phyloP scores from a whole-genome alignment of 495 filamentous ascomycete species.

The Xylaria venustula region DNA sequence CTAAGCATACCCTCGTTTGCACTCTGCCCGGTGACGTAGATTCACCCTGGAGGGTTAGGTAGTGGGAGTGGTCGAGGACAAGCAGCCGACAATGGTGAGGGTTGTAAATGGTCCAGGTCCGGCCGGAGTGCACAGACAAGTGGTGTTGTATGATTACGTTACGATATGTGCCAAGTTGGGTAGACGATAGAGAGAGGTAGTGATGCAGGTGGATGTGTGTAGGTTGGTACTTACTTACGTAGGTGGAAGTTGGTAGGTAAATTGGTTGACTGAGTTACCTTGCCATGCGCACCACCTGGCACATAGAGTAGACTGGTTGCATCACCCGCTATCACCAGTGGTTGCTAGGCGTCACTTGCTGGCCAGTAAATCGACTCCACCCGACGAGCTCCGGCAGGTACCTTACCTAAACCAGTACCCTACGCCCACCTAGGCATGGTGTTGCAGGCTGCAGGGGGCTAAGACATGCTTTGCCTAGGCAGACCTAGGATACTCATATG shows the following conservation, averaged over 20 bases:
- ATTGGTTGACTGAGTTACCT: no score
- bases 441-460: no score
- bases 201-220: no score
- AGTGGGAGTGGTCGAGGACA: not conserved
- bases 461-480: no score
- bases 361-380: no score
- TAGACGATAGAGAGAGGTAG: not conserved
- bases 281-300: no score
- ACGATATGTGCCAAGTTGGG: slow-evolving; percentile 1
- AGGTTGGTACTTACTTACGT: not conserved
- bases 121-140: not conserved
- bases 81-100: not conserved
- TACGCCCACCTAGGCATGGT: no score
- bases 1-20: no score
- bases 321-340: slow-evolving; percentile 4
- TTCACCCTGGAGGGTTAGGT: not conserved
- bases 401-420: no score
- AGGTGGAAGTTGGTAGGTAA: not conserved
- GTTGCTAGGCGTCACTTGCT: not conserved
- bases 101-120: not conserved
- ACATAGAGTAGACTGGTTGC: no score
- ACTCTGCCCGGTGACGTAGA: not conserved
- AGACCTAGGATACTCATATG: no score
- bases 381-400: not conserved
- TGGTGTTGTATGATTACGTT: slow-evolving; percentile 8